A percentile compares a stretch with the other conserved stretches of the same genome.
Evolutionary conservation across 768 basidiomycete species (phyloP).

Genomic region (Pisolithus sp.): DNA sequence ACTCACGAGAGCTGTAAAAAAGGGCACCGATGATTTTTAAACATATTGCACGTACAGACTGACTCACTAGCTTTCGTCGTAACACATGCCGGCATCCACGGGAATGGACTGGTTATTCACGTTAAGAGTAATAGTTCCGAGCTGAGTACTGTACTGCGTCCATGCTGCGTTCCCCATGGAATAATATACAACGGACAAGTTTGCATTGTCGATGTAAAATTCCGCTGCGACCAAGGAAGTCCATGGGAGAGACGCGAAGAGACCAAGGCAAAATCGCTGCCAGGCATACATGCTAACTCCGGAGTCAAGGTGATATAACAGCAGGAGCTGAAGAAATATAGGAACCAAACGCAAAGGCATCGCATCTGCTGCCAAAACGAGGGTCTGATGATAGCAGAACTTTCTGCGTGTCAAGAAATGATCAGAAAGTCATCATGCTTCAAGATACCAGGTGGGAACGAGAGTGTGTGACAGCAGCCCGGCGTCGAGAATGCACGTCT

Average conservation of each 20-base stretch:
- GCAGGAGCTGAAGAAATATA: no score
- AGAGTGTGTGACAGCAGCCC: no score
- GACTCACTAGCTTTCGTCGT: not conserved
- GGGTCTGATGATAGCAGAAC: no score
- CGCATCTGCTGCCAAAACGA: no score
- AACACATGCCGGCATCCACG: not conserved
- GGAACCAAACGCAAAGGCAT: no score
- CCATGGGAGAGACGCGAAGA: not conserved
- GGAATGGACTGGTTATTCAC: not conserved
- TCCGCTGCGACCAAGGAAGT: not conserved
- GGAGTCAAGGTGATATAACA: no score
- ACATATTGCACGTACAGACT: not conserved
- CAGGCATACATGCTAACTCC: no score
- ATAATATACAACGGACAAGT: not conserved
- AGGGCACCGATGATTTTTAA: not conserved
- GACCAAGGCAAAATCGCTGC: not conserved
- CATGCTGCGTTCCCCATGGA: not conserved
- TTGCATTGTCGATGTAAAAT: slow-evolving; percentile 1
- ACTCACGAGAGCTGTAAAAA: slow-evolving; percentile 1
- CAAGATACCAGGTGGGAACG: no score
- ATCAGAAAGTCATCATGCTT: no score
- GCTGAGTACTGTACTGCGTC: not conserved
- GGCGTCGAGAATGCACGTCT: no score
- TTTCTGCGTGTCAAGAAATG: no score
- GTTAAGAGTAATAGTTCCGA: not conserved